Conservation (phyloP, 345 rosid genomes). For the Conringia planisiliqua region DNA sequence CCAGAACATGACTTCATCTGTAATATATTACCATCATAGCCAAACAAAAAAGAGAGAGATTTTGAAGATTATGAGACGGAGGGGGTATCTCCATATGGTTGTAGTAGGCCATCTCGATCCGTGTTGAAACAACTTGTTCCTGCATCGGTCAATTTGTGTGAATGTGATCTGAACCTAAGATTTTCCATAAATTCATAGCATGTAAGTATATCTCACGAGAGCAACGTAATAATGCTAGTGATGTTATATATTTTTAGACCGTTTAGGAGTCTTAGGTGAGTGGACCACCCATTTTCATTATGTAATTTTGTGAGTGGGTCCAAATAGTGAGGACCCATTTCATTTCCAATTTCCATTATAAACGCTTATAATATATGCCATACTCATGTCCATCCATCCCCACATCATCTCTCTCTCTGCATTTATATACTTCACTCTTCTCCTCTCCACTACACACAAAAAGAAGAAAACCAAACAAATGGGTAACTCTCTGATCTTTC, state of each 20-base stretch:
- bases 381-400: conserved; percentile 30
- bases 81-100: background rate
- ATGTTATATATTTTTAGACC: conserved; percentile 26
- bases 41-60: background rate
- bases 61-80: background rate
- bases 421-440: conserved; percentile 38
- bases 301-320: conserved; percentile 35
- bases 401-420: conserved; percentile 33
- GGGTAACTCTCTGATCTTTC: conserved; percentile 25
- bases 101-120: conserved; percentile 5
- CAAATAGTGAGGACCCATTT: conserved; percentile 31
- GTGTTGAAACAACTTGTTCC: conserved; percentile 10
- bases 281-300: conserved; percentile 33
- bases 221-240: conserved; percentile 23
- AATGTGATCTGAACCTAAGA: conserved; percentile 24
- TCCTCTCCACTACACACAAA: conserved; percentile 29
- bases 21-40: background rate
- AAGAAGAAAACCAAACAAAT: conserved; percentile 6
- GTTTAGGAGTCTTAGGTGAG: conserved; percentile 34
- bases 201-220: conserved; percentile 9
- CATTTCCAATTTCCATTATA: conserved; percentile 29
- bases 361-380: conserved; percentile 29
- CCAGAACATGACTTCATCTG: background rate
- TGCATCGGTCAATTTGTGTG: conserved; percentile 20
- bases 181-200: conserved; percentile 14